phyloP scores from a whole-genome alignment of 331 rosid species.

The Malus hybrid region DNA sequence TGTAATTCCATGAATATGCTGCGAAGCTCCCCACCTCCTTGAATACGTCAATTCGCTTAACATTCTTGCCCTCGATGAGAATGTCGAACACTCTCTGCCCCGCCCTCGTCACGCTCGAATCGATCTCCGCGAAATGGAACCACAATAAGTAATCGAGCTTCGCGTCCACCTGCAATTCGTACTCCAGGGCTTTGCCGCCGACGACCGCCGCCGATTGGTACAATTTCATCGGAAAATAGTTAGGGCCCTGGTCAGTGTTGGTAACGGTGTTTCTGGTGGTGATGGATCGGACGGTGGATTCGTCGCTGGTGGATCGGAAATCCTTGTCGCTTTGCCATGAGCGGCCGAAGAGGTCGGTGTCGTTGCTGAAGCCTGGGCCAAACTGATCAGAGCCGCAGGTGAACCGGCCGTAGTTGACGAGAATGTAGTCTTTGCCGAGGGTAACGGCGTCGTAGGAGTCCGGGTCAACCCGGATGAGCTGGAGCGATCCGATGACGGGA shows the following conservation, averaged over 20 bases:
- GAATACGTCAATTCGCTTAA: slow-evolving; percentile 56
- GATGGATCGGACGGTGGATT: slow-evolving; percentile 3
- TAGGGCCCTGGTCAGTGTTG: slow-evolving; percentile 55
- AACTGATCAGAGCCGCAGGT: slow-evolving; percentile 64
- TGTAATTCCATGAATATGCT: slow-evolving; percentile 64
- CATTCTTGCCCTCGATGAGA: slow-evolving; percentile 45
- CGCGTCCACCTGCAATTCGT: slow-evolving; percentile 67
- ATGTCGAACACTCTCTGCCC: slow-evolving; percentile 81
- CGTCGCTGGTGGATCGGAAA: slow-evolving; percentile 1
- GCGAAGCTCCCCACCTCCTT: slow-evolving; percentile 61
- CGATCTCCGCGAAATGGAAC: slow-evolving; percentile 91
- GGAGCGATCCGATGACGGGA: slow-evolving; percentile 70
- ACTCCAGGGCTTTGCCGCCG: slow-evolving; percentile 42
- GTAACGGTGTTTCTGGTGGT: slow-evolving; percentile 34
- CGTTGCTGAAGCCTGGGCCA: slow-evolving; percentile 84
- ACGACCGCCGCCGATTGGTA: slow-evolving; percentile 52
- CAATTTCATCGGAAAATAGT: slow-evolving; percentile 66
- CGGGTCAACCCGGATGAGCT: slow-evolving; percentile 60
- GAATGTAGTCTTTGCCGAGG: slow-evolving; percentile 18
- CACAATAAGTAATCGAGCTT: slow-evolving; percentile 86
- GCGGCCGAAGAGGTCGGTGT: slow-evolving; percentile 59
- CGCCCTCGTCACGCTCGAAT: slow-evolving; percentile 41
- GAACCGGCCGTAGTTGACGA: slow-evolving; percentile 78
- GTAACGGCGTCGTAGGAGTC: slow-evolving; percentile 45
- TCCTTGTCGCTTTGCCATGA: slow-evolving; percentile 75